Evolutionary conservation across 73 alveolate species (phyloP), one percentile per base, ranked within the genome.

Genomic region (Tetrahymena malaccensis): DNA sequence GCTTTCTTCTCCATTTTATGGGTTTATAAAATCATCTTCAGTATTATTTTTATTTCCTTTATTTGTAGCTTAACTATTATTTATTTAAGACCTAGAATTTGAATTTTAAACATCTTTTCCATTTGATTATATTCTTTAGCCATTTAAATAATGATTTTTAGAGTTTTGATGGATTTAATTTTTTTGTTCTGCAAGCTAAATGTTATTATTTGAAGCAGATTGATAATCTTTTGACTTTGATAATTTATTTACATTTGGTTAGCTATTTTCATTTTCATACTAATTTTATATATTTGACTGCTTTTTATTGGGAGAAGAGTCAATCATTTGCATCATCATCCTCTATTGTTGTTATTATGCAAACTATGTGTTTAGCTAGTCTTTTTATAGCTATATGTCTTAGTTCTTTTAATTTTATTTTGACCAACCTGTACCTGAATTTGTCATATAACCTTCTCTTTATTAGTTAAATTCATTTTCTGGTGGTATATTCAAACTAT

Each of bases 371-470:
- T 27, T 83, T 21, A 94, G 50, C 31, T 50, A 21, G 55, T 94
- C 93, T 50, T 83, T 43, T 50, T 94, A 50, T 27, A 12, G 9
- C 16, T 44, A 85, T 38, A 38, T 7, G 0, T 40, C 15, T 40
- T 40, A 40, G 15, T 40, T 40, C n/a, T 43, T 31, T 38, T 94
- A 19, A n/a, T 43, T 94, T 35, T 56, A 25, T 93, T 93, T 19
- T 15, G 94, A 95, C 94, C 95, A 94, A 50, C 94, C 94, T n/a
- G 85, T 96, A 33, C 95, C 94, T 93, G 95, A 96, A 94, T 94
- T 96, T 15, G 96, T 96, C 85, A 96, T 96, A 85, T 96, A 96
- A 33, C 97, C 97, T 43, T 96, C 97, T 94, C 95, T 96, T 93
- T 96, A 96, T 93, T 96, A 96, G 83, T 96, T 94, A 96, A 94